Evolutionary conservation across 192 early-diverging fungal species (phyloP).

Genomic region (Coemansia sp.): DNA sequence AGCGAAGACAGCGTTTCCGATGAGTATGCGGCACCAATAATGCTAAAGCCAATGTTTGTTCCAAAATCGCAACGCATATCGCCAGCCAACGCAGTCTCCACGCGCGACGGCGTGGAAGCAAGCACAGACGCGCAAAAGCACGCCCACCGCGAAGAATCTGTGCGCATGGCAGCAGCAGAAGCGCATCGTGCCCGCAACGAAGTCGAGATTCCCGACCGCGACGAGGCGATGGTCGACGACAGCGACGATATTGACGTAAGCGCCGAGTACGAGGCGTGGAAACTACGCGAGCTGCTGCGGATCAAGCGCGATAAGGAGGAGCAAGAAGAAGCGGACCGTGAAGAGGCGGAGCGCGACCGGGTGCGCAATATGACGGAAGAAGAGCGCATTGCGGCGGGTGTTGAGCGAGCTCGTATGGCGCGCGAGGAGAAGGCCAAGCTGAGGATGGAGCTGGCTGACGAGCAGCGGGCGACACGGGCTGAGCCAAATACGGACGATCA

Average conservation of each 20-base stretch:
- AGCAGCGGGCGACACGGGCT: slow-evolving; percentile 63
- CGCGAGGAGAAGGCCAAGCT: slow-evolving; percentile 59
- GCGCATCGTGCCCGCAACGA: slow-evolving; percentile 30
- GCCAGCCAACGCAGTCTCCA: background rate
- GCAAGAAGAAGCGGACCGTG: slow-evolving; percentile 65
- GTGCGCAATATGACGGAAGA: slow-evolving; percentile 81
- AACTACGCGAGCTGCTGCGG: slow-evolving; percentile 81
- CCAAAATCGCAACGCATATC: slow-evolving; percentile 66
- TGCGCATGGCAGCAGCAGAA: slow-evolving; percentile 36
- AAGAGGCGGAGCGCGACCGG: slow-evolving; percentile 77
- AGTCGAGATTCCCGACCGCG: slow-evolving; percentile 46
- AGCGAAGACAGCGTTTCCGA: slow-evolving; percentile 11
- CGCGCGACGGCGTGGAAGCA: slow-evolving; percentile 58
- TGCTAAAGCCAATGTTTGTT: slow-evolving; percentile 92
- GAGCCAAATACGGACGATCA: slow-evolving; percentile 31
- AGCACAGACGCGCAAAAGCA: slow-evolving; percentile 55
- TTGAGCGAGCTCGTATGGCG: slow-evolving; percentile 60
- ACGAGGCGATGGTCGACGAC: slow-evolving; percentile 73
- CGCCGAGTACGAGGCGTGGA: slow-evolving; percentile 90
- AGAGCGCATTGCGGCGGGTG: slow-evolving; percentile 70
- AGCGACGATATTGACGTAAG: slow-evolving; percentile 86
- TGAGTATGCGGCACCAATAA: slow-evolving; percentile 22
- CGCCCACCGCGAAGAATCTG: slow-evolving; percentile 54
- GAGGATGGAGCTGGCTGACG: background rate
- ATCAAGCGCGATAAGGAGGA: slow-evolving; percentile 87